Evolutionary conservation across 306 rosid species (phyloP), one percentile per base, ranked within the genome.

Genomic region (Cucurbita moschata): DNA sequence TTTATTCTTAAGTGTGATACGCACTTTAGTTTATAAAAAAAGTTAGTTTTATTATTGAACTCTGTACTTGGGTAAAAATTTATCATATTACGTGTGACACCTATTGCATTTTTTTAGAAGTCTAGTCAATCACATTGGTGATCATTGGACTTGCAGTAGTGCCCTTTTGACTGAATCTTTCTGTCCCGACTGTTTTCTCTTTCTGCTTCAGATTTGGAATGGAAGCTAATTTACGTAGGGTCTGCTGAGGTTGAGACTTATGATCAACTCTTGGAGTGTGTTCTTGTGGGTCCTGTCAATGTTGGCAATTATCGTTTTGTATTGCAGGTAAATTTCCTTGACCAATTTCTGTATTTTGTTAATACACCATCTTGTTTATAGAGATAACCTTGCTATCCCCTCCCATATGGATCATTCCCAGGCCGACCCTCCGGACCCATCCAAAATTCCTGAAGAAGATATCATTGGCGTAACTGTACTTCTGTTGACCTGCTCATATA

Each of bases 361-460:
- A 19, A 67, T 49, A 13, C 56, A 68, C 4, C 19, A 23, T 68
- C 55, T 47, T 68, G 79, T 83, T 56, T 71, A 85, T 85, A 43
- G 90, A 85, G 71, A 87, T 79, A 73, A 79, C 88, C 61, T 80
- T 77, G 79, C 70, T 84, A 5, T n/a, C 10, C 47, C 46, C 53
- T 85, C 4, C 50, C 37, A 51, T 43, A 61, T 62, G 71, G 71
- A n/a, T 23, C 66, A 49, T 69, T 60, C 56, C 79, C 86, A 90
- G 98, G 94, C 97, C 40, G 94, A 93, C 80, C 94, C 97, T 10
- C 98, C 88, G 3, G 98, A 93, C 73, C 94, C 96, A 7, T 88
- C 90, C 40, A 93, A 88, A 83, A 93, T 93, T 76, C 97, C 92
- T 10, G 98, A 93, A 71, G 96, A 88, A 85, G 98, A 93, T 81